Evolutionary conservation across 306 rosid species (phyloP), one percentile per base, ranked within the genome.

Genomic region (Lupinus albus): DNA sequence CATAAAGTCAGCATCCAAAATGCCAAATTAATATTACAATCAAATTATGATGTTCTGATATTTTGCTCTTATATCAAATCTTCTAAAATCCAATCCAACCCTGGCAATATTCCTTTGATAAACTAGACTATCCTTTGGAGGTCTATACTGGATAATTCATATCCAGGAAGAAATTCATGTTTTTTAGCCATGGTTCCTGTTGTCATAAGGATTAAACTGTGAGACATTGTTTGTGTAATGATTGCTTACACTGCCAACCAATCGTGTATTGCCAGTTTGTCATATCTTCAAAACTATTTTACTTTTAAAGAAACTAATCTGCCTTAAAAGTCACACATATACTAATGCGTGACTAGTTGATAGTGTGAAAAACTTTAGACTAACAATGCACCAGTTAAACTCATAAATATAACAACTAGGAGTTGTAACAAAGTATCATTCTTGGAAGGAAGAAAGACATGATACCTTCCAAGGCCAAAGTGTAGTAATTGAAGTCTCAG

Each of bases 401-500:
- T 33, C 38, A 33, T 33, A 0, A 33, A 38, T 7, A 7, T 8
- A 38, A 38, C 44, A 38, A 8, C 10, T 14, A 47, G 18, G 6
- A 65, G 11, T 42, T 39, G 20, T 7, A 67, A 46, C 30, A 68
- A 45, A 20, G 44, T 60, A 48, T 64, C 68, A 47, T 39, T 21
- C 64, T 39, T 8, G 35, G 39, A 67, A 58, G 11, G 36, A 72
- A 13, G 53, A 41, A 1, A 57, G 48, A 12, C 44, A 56, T 16
- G 32, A 53, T 82, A 94, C 99, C 96, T 94, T 94, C 99, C 99
- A 94, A 73, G 99, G 99, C 99, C 99, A 94, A 56, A 94, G 88
- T 3, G 96, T 94, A 35, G 97, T 94, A 71, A 94, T 94, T 25
- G 99, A 86, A 70, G 99, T 94, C 95, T 94, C 99, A 0, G 97